Base-by-base conservation (phyloP, 352 stramenopile species). In the Globisporangium canariense region DNA sequence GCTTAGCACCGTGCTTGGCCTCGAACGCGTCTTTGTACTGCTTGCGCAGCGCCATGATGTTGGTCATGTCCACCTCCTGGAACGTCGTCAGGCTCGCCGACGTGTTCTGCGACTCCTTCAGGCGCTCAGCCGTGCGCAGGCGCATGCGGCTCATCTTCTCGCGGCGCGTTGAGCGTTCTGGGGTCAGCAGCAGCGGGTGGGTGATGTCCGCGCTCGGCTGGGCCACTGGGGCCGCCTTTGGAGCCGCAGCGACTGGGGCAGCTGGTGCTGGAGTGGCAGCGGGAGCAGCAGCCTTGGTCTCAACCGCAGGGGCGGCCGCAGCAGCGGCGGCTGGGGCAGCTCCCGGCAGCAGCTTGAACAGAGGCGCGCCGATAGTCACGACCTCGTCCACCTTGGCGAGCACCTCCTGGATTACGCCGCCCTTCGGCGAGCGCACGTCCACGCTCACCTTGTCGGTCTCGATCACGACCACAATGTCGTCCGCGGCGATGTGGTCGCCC, bases 61-160 rank as follows among this genome's bases (percentile, higher is more conserved):
- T 97, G 22, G 89, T 91, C 97, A 99, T 99, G 77, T 99, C 97
- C 18, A 98, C 81, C 69, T 99, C 97, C 78, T 99, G 97, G 87
- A 99, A 99, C 60, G 97, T 99, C 40, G 97, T 99, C 7, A 99
- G 81, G 77, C 98, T 99, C 40, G 97, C 97, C 18, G 93, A 91
- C 30, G 93, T 98, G 81, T 99, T 99, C 83, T 99, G 97, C 56
- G 96, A 97, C 69, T 98, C 96, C 78, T 99, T 99, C 36, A 99
- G 84, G 34, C 97, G 90, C 63, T 97, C 80, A 22, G 97, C 97
- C 60, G 99, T 98, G 57, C 96, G 94, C 72, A 98, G 81, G 58
- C 97, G 93, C 97, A 99, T 99, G 60, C 97, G 93, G 69, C 88
- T 98, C 96, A 99, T 99, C 88, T 99, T 99, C 47, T 98, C 97